Base-by-base conservation (phyloP, 2,329 filamentous ascomycete species). In the Chaetomium globosum region DNA sequence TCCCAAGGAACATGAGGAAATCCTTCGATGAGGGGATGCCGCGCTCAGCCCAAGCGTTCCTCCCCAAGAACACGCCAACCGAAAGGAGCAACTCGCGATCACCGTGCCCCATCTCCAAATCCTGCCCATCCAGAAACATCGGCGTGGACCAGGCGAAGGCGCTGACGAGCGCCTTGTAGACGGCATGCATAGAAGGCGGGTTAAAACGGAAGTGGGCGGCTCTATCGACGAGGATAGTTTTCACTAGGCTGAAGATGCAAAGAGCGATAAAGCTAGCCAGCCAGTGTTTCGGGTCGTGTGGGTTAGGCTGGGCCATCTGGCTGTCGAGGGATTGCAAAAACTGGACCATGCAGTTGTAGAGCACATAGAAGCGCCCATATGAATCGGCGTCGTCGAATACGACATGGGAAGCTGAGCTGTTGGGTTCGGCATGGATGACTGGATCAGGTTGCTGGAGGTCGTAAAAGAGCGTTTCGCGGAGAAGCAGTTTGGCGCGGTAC, bases 201-300 rank as follows among this genome's bases (percentile, higher is more conserved):
- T 30, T 61, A 28, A 65, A 58, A 1, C 72, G 68, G 23, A 71
- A 67, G 59, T 70, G 68, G 6, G 77, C 75, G 26, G 77, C 75
- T 39, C 83, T 75, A 63, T 85, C 82, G 19, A 81, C 75, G 5
- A 86, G 74, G 1, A 87, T 77, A 0, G 83, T 83, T 57, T 81
- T 80, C 23, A 82, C 79, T 31, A 84, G 77, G 71, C 83, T 86
- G 70, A 87, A 85, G n/a, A 87, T 81, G 72, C 84, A 86, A 21
- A 87, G 73, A 13, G 85, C 81, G 58, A 84, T 76, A 65, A 86
- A 85, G 4, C 80, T 73, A 2, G 84, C 81, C 19, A 85, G 72
- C 80, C 83, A 85, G 62, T 77, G 77, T 68, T 78, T 79, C 9
- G 79, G 75, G 28, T 77, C 77, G 26, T 79, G 72, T 5, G 75